Evolutionary conservation across 768 basidiomycete species (phyloP).

Genomic region (Sistotremastrum niveocremeum): DNA sequence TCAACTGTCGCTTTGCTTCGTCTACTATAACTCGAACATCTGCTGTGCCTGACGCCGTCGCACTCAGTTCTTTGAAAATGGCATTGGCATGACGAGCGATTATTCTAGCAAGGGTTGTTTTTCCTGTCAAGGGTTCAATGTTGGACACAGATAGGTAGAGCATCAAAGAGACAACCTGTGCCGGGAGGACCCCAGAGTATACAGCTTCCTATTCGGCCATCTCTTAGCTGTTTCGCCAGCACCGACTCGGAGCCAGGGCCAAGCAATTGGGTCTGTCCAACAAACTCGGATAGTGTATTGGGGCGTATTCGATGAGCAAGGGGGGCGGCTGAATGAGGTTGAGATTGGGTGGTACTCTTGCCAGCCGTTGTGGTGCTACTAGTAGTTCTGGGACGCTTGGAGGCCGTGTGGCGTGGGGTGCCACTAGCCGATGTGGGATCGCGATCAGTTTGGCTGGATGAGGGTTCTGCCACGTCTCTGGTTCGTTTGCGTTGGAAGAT

Average conservation of each 20-base stretch:
- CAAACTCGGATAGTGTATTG: slow-evolving; percentile 43
- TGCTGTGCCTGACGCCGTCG: slow-evolving; percentile 52
- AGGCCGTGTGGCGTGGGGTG: too few species aligned
- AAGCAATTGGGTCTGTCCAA: slow-evolving; percentile 58
- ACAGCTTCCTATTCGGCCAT: slow-evolving; percentile 41
- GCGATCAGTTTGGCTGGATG: too few species aligned
- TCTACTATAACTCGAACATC: slow-evolving; percentile 66
- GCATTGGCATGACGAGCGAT: slow-evolving; percentile 46
- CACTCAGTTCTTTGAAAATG: slow-evolving; percentile 63
- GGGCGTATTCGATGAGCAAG: slow-evolving; percentile 68
- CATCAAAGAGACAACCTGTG: slow-evolving; percentile 4
- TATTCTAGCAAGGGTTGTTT: slow-evolving; percentile 64
- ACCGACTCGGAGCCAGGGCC: slow-evolving; percentile 32
- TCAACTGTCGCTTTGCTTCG: slow-evolving; percentile 54
- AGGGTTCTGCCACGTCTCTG: too few species aligned
- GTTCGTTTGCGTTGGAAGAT: too few species aligned
- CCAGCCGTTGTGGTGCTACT: too few species aligned
- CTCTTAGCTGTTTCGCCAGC: slow-evolving; percentile 37
- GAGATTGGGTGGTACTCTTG: too few species aligned
- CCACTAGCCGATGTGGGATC: too few species aligned
- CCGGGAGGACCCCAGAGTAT: slow-evolving; percentile 72
- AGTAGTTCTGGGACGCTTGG: too few species aligned
- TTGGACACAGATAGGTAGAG: background rate
- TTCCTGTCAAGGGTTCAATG: slow-evolving; percentile 30
- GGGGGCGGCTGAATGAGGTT: slow-evolving; percentile 24